Evolutionary conservation across 2,329 filamentous ascomycete genomes (phyloP).

Genomic region (Colletotrichum caudatum): DNA sequence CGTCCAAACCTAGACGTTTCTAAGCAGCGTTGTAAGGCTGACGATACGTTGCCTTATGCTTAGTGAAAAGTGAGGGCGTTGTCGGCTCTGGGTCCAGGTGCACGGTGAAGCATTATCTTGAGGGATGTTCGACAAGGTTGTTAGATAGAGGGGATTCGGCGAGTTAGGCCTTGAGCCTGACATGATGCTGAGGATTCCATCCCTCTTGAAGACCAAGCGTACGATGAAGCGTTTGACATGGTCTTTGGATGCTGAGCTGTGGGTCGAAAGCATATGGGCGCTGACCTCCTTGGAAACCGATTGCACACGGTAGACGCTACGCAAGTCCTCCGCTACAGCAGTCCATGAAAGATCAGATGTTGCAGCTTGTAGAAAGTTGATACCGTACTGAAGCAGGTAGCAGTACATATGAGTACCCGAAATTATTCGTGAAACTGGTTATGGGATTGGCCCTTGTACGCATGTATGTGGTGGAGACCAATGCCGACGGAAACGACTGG

Average conservation of each 20-base stretch:
- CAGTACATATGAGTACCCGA: conserved; percentile 8
- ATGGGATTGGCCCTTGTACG: too few relatives aligned
- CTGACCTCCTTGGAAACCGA: not conserved
- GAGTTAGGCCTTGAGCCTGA: conserved; percentile 12
- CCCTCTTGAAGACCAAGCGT: conserved; percentile 4
- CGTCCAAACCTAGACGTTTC: not conserved
- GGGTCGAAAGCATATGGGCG: conserved; percentile 3
- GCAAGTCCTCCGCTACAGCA: not conserved
- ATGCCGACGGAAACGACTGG: too few relatives aligned
- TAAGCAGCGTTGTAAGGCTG: conserved; percentile 1
- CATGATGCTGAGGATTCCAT: not conserved
- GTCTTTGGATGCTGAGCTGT: not conserved
- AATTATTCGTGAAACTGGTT: too few relatives aligned
- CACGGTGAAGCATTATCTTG: not conserved
- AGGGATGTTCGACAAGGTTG: not conserved
- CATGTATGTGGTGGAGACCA: too few relatives aligned
- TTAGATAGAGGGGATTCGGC: not conserved
- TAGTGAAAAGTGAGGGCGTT: conserved; percentile 9
- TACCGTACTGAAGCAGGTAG: conserved; percentile 6
- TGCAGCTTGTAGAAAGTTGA: not conserved
- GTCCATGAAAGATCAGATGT: not conserved
- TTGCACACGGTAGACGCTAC: not conserved
- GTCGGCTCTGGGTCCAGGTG: conserved; percentile 6
- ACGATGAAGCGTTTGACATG: conserved; percentile 15
- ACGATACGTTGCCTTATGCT: conserved; percentile 7